Percentiles rank a stretch among this genome's conserved stretches.
These are phyloP conservation scores for Komagataella pastoris DNA, from an alignment of 805 yeast species.

Conservation along the genomic window DNA sequence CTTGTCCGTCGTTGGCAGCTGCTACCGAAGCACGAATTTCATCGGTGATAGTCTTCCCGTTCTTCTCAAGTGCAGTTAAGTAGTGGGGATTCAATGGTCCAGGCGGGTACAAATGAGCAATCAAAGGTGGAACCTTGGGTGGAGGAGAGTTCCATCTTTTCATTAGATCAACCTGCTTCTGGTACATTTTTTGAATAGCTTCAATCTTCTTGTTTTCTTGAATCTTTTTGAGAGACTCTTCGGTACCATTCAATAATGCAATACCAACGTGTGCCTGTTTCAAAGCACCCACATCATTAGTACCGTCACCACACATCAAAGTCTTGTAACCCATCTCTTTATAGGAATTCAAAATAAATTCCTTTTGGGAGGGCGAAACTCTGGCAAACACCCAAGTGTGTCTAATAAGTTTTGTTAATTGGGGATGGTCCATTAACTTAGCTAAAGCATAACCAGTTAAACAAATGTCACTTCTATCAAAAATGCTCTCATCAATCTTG, in stretches of 20 bases:
- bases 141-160: slow-evolving; percentile 71
- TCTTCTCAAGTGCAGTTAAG: slow-evolving; percentile 70
- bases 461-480: slow-evolving; percentile 70
- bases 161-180: slow-evolving; percentile 73
- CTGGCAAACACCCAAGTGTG: slow-evolving; percentile 97
- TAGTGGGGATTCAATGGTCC: slow-evolving; percentile 87
- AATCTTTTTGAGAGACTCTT: slow-evolving; percentile 80
- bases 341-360: slow-evolving; percentile 70
- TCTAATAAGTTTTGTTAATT: slow-evolving; percentile 60
- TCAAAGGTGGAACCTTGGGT: slow-evolving; percentile 71
- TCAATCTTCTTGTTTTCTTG: slow-evolving; percentile 69
- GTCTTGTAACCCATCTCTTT: slow-evolving; percentile 87
- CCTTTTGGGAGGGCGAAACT: slow-evolving; percentile 94
- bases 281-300: slow-evolving; percentile 98
- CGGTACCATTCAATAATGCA: slow-evolving; percentile 95
- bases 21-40: slow-evolving; percentile 54
- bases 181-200: slow-evolving; percentile 52
- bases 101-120: slow-evolving; percentile 95
- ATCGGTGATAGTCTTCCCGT: slow-evolving; percentile 68
- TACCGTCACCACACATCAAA: slow-evolving; percentile 99
- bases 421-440: slow-evolving; percentile 50
- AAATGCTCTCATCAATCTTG: slow-evolving; percentile 40
- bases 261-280: slow-evolving; percentile 98
- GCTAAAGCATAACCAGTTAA: slow-evolving; percentile 85
- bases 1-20: slow-evolving; percentile 25